Conservation (phyloP, 2,329 filamentous ascomycete genomes). For the Diaporthe sp. region DNA sequence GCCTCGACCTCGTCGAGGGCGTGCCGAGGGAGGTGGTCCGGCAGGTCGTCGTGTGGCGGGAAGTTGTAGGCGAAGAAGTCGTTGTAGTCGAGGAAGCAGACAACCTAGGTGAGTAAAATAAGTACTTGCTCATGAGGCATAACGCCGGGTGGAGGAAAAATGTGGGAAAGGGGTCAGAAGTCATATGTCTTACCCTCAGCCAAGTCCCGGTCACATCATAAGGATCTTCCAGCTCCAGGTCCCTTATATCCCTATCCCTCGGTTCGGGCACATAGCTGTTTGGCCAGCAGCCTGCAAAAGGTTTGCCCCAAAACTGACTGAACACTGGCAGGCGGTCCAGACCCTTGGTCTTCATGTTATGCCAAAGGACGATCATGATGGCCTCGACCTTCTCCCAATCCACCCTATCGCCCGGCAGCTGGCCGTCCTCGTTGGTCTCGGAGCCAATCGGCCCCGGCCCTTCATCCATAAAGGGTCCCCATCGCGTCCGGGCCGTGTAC, state of each 20-base stretch:
- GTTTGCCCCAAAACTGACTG: conserved; percentile 65
- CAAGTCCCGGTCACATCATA: conserved; percentile 80
- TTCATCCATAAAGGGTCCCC: conserved; percentile 81
- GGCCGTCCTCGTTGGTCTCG: background rate
- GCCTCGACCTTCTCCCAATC: conserved; percentile 88
- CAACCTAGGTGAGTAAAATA: conserved; percentile 49
- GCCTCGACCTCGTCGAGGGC: conserved; percentile 76
- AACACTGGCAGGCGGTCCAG: conserved; percentile 61
- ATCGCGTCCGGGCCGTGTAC: conserved; percentile 72
- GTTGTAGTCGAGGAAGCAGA: conserved; percentile 72
- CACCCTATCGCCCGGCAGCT: conserved; percentile 58
- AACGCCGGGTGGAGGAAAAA: background rate
- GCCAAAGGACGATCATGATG: conserved; percentile 76
- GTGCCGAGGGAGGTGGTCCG: conserved; percentile 59
- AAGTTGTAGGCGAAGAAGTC: conserved; percentile 84
- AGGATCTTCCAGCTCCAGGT: conserved; percentile 72
- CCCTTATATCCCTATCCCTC: conserved; percentile 52
- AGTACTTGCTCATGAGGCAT: background rate
- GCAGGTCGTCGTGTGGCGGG: conserved; percentile 56
- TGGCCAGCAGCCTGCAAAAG: conserved; percentile 70
- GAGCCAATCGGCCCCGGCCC: conserved; percentile 53
- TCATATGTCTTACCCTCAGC: conserved; percentile 68
- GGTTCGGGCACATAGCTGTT: conserved; percentile 61
- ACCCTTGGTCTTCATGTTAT: conserved; percentile 70
- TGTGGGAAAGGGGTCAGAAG: no score